Evolutionary conservation across 179 eudicot species (phyloP).

Genomic region (Pouteria campechiana): DNA sequence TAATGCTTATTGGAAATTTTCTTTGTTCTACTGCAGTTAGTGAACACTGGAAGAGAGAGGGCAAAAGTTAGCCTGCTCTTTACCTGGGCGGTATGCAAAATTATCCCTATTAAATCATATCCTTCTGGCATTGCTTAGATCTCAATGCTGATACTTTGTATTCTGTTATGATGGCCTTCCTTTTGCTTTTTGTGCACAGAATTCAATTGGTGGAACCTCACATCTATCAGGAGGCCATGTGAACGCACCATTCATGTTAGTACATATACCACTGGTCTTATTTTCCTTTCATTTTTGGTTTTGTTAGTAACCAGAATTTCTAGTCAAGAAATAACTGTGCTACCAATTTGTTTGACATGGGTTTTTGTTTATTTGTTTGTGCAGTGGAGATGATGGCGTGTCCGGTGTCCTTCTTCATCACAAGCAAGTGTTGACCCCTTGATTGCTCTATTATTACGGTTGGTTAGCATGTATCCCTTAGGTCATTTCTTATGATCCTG

Average conservation of each 20-base stretch:
- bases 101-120: too few relatives aligned
- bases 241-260: slow-evolving; percentile 94
- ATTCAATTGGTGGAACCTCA: slow-evolving; percentile 87
- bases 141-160: neutral
- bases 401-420: slow-evolving; percentile 97
- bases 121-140: too few relatives aligned
- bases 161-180: neutral
- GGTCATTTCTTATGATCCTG: neutral
- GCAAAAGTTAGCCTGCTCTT: slow-evolving; percentile 94
- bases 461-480: slow-evolving; percentile 20
- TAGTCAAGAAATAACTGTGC: neutral
- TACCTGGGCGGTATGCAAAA: slow-evolving; percentile 99
- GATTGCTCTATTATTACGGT: slow-evolving; percentile 20
- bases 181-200: slow-evolving; percentile 31
- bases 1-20: slow-evolving; percentile 3
- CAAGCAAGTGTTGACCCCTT: slow-evolving; percentile 67
- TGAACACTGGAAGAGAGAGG: slow-evolving; percentile 90
- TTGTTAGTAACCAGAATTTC: slow-evolving; percentile 1
- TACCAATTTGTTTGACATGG: slow-evolving; percentile 3
- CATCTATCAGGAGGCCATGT: slow-evolving; percentile 94
- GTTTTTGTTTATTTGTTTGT: slow-evolving; percentile 11
- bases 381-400: slow-evolving; percentile 86
- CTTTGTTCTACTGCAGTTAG: slow-evolving; percentile 52
- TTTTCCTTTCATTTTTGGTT: slow-evolving; percentile 1
- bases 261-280: slow-evolving; percentile 3